phyloP scores from a whole-genome alignment of 2,329 filamentous ascomycete genomes.

The Cladophialophora exuberans region DNA sequence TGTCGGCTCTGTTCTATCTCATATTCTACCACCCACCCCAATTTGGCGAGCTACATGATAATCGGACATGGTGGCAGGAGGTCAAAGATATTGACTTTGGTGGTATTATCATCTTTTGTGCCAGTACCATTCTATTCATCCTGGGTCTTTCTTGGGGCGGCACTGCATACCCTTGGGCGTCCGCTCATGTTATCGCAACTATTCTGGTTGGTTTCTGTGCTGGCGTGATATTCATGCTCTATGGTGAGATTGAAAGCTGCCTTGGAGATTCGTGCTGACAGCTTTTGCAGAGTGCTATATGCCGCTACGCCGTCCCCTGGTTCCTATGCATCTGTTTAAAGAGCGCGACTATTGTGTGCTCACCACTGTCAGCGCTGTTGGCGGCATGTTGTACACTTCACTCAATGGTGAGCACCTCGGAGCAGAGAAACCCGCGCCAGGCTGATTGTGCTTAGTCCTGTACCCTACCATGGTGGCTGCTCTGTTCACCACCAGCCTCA shows the following conservation, averaged over 20 bases:
- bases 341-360: conserved; percentile 46
- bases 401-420: conserved; percentile 32
- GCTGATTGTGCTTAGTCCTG: not conserved
- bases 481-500: not conserved
- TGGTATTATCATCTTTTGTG: conserved; percentile 48
- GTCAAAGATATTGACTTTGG: conserved; percentile 51
- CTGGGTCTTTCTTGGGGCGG: conserved; percentile 50
- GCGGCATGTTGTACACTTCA: conserved; percentile 50
- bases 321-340: conserved; percentile 48
- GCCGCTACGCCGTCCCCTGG: conserved; percentile 42
- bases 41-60: conserved; percentile 47
- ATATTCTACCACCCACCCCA: conserved; percentile 54
- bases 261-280: no score
- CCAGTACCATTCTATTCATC: conserved; percentile 46
- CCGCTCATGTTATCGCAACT: conserved; percentile 40
- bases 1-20: conserved; percentile 45
- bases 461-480: not conserved
- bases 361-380: conserved; percentile 43
- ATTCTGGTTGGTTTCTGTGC: conserved; percentile 45
- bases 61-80: conserved; percentile 38
- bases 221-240: conserved; percentile 42
- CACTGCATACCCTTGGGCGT: conserved; percentile 45
- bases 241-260: no score
- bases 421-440: no score
- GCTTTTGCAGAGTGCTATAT: conserved; percentile 37